phyloP scores from a whole-genome alignment of 768 basidiomycete genomes.

The Termitomyces sp. region DNA sequence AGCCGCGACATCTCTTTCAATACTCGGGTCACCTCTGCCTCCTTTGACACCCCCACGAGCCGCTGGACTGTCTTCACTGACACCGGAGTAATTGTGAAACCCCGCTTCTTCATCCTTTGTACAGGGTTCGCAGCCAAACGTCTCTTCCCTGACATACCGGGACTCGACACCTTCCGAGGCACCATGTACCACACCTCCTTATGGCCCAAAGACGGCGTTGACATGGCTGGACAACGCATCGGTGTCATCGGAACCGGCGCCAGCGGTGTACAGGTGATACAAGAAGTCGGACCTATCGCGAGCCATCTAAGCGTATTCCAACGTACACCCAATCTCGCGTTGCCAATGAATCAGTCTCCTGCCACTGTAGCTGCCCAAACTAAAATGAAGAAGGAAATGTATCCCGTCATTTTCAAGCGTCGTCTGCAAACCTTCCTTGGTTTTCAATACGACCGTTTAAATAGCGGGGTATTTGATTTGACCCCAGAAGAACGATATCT shows the following conservation, averaged over 20 bases:
- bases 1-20: conserved; percentile 19
- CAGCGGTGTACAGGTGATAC: conserved; percentile 22
- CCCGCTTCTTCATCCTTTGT: conserved; percentile 20
- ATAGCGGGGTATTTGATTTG: conserved; percentile 10
- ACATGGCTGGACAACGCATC: conserved; percentile 20
- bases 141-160: conserved; percentile 11
- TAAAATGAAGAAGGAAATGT: conserved; percentile 12
- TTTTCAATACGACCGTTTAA: conserved; percentile 6
- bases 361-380: conserved; percentile 12
- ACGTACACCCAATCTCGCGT: conserved; percentile 20
- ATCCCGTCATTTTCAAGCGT: conserved; percentile 5
- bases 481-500: conserved; percentile 19
- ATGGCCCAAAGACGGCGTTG: conserved; percentile 20
- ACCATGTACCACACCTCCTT: conserved; percentile 14
- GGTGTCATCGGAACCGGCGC: conserved; percentile 15
- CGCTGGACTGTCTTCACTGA: conserved; percentile 20
- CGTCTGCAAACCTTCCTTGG: conserved; percentile 18
- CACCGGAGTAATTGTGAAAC: conserved; percentile 12
- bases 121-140: conserved; percentile 15
- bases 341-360: conserved; percentile 18
- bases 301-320: conserved; percentile 23
- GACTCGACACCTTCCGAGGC: conserved; percentile 20
- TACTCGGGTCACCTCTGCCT: conserved; percentile 18
- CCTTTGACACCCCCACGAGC: conserved; percentile 12
- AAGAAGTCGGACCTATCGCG: conserved; percentile 17